These are phyloP conservation scores for Botrytis squamosa DNA, from an alignment of 2,329 filamentous ascomycete species.

Conservation along the genomic window DNA sequence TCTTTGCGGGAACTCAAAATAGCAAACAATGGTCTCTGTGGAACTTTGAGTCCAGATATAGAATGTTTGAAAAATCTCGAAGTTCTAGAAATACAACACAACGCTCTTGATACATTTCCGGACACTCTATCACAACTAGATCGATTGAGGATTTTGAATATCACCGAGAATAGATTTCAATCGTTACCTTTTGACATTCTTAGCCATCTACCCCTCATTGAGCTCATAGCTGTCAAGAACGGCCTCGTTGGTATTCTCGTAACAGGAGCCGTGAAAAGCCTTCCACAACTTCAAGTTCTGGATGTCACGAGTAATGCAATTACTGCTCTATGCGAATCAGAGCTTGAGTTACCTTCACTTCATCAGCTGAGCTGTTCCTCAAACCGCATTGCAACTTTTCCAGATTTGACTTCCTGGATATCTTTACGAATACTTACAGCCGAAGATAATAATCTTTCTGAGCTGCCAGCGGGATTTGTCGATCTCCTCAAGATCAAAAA, in stretches of 20 bases:
- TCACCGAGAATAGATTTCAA: conserved; percentile 75
- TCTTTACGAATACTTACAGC: conserved; percentile 71
- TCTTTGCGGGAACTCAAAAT: conserved; percentile 78
- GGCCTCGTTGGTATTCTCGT: conserved; percentile 72
- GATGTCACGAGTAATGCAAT: conserved; percentile 79
- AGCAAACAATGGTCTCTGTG: conserved; percentile 72
- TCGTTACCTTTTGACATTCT: conserved; percentile 69
- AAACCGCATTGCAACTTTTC: conserved; percentile 74
- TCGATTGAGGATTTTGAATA: conserved; percentile 71
- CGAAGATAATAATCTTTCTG: conserved; percentile 76
- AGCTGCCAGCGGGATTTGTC: conserved; percentile 74
- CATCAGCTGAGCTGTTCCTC: conserved; percentile 74
- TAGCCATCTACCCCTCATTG: conserved; percentile 65
- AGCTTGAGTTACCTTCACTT: conserved; percentile 59
- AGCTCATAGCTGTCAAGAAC: conserved; percentile 76
- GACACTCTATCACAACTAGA: conserved; percentile 63
- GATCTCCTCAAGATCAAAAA: conserved; percentile 66
- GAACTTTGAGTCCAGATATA: conserved; percentile 63
- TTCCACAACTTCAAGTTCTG: conserved; percentile 68
- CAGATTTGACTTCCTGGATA: conserved; percentile 71
- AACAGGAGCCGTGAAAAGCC: conserved; percentile 54
- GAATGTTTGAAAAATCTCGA: conserved; percentile 68
- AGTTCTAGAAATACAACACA: conserved; percentile 76
- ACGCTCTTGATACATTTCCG: conserved; percentile 72
- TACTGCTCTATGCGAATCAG: conserved; percentile 37